These are phyloP conservation scores for Tetrahymena borealis DNA, from an alignment of 73 alveolate species.

Conservation along the genomic window DNA sequence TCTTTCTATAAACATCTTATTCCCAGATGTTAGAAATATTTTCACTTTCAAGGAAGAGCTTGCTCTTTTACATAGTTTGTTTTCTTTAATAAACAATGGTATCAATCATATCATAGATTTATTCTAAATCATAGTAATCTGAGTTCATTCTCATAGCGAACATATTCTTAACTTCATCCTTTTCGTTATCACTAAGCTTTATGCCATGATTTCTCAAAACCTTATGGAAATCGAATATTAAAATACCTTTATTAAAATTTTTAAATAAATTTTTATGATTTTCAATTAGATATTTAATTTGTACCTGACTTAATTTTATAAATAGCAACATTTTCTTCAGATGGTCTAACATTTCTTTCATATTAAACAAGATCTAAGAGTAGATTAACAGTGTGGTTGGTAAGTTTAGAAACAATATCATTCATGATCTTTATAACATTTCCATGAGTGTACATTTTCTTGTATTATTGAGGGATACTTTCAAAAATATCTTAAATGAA, in stretches of 20 bases:
- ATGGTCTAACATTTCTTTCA: not conserved
- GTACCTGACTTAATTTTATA: not conserved
- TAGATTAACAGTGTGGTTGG: not conserved
- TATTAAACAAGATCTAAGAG: not conserved
- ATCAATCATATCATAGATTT: not conserved
- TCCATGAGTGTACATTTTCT: not conserved
- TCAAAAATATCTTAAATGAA: not conserved
- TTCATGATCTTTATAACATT: not conserved
- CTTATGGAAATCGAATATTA: not conserved
- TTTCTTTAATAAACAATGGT: not conserved
- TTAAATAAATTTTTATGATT: not conserved
- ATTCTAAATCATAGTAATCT: not conserved
- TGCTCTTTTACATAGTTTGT: not conserved
- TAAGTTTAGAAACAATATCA: not conserved
- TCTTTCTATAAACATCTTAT: not conserved
- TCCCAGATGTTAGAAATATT: not conserved
- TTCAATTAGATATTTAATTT: not conserved
- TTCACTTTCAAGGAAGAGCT: not conserved
- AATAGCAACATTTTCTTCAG: not conserved
- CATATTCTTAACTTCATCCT: not conserved
- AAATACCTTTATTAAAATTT: not conserved
- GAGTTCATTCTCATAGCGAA: not conserved
- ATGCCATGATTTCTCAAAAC: not conserved
- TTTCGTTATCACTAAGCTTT: not conserved
- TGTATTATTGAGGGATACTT: not conserved